These are phyloP conservation scores for Solanum ossicruentum DNA, from an alignment of 257 asterid species.

Conservation along the genomic window DNA sequence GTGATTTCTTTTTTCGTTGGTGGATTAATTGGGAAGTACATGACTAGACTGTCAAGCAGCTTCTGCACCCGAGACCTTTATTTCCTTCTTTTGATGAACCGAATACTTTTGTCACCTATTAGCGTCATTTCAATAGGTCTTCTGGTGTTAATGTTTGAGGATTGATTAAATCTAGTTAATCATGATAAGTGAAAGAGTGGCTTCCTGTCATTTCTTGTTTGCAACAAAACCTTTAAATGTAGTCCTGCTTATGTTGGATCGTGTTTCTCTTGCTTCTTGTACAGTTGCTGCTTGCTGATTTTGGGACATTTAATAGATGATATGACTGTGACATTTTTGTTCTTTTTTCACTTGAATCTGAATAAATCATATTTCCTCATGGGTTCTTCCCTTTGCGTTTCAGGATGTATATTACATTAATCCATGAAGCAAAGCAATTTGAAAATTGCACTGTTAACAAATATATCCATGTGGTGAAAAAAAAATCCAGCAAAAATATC, in stretches of 20 bases:
- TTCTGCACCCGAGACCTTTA: not conserved
- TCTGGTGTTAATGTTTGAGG: not conserved
- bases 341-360: not conserved
- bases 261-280: not conserved
- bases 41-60: not conserved
- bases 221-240: not conserved
- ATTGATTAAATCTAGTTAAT: not conserved
- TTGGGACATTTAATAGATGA: not conserved
- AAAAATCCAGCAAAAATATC: slow-evolving; percentile 19
- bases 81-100: not conserved
- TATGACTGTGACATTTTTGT: not conserved
- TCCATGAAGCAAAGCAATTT: slow-evolving; percentile 33
- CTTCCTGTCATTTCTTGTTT: not conserved
- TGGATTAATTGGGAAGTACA: not conserved
- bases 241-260: not conserved
- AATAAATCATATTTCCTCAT: not conserved
- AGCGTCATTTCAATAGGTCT: not conserved
- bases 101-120: not conserved
- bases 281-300: not conserved
- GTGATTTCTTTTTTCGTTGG: not conserved
- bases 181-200: not conserved
- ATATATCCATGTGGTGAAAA: slow-evolving; percentile 32
- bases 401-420: slow-evolving; percentile 42
- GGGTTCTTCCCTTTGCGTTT: slow-evolving; percentile 5
- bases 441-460: slow-evolving; percentile 29